Conservation (phyloP, 2,329 filamentous ascomycete species). For the Epichloe glyceriae region DNA sequence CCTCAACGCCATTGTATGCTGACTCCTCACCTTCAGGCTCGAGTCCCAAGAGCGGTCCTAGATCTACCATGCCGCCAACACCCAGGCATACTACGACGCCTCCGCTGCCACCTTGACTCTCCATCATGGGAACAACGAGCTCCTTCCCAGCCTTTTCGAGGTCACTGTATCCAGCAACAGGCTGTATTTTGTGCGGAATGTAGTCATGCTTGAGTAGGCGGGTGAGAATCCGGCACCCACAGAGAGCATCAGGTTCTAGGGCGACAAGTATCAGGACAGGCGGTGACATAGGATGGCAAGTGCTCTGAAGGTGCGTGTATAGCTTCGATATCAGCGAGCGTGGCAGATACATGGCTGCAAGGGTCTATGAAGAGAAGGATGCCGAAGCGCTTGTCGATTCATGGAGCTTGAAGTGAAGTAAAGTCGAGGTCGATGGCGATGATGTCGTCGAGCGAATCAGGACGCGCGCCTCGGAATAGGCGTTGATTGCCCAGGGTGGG, state of each 20-base stretch:
- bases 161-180: slow-evolving; percentile 84
- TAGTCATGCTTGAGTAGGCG: slow-evolving; percentile 93
- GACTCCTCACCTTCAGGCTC: slow-evolving; percentile 48
- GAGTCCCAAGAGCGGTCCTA: slow-evolving; percentile 68
- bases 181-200: slow-evolving; percentile 94
- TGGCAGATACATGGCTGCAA: slow-evolving; percentile 74
- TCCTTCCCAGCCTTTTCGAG: slow-evolving; percentile 67
- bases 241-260: slow-evolving; percentile 89
- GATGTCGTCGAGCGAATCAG: slow-evolving; percentile 1
- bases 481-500: not conserved
- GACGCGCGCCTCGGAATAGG: not conserved
- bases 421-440: slow-evolving; percentile 5
- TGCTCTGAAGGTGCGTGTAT: slow-evolving; percentile 77
- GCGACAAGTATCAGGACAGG: slow-evolving; percentile 86
- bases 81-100: slow-evolving; percentile 87
- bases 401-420: slow-evolving; percentile 12
- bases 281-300: slow-evolving; percentile 78
- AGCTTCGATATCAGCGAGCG: slow-evolving; percentile 79
- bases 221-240: slow-evolving; percentile 87
- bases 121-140: slow-evolving; percentile 75
- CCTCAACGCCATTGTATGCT: slow-evolving; percentile 71
- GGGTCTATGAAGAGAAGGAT: slow-evolving; percentile 17
- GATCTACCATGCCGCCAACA: slow-evolving; percentile 80
- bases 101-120: slow-evolving; percentile 68
- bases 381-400: slow-evolving; percentile 10